phyloP scores from a whole-genome alignment of 495 filamentous ascomycete genomes.

The Neurospora sp. region DNA sequence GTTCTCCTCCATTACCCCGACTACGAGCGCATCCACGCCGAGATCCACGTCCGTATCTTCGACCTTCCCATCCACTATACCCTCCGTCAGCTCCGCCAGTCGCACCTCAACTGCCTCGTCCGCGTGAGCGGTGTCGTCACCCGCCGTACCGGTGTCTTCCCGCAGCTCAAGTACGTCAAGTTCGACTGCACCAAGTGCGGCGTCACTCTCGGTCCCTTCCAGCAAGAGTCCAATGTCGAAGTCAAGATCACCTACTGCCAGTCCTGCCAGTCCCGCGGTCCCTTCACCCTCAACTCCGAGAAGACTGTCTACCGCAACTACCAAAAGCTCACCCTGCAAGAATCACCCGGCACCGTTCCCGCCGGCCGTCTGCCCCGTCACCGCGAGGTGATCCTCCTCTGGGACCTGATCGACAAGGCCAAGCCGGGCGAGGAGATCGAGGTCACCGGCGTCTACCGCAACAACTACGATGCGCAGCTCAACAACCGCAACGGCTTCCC shows the following conservation, averaged over 20 bases:
- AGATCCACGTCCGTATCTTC: slow-evolving; percentile 95
- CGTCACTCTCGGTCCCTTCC: slow-evolving; percentile 86
- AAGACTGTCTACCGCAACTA: slow-evolving; percentile 99
- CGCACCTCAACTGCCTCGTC: slow-evolving; percentile 92
- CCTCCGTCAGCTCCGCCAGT: slow-evolving; percentile 92
- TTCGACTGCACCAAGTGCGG: slow-evolving; percentile 95
- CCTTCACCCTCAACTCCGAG: slow-evolving; percentile 93
- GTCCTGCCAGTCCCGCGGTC: slow-evolving; percentile 91
- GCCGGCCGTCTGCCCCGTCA: slow-evolving; percentile 92
- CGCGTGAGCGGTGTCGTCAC: slow-evolving; percentile 94
- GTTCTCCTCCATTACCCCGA: slow-evolving; percentile 92
- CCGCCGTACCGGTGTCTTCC: slow-evolving; percentile 92
- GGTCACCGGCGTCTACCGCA: slow-evolving; percentile 93
- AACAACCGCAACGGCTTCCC: slow-evolving; percentile 99
- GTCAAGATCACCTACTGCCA: slow-evolving; percentile 96
- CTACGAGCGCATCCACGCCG: slow-evolving; percentile 93
- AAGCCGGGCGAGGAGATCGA: slow-evolving; percentile 98
- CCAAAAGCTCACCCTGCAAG: slow-evolving; percentile 94
- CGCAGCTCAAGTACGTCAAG: slow-evolving; percentile 95
- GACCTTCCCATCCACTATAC: slow-evolving; percentile 93
- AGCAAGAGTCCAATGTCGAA: slow-evolving; percentile 91
- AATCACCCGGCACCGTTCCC: slow-evolving; percentile 94
- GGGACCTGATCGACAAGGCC: slow-evolving; percentile 92
- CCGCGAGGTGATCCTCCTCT: slow-evolving; percentile 90
- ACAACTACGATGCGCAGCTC: slow-evolving; percentile 94